These are phyloP conservation scores for Aspergillus sp. DNA, from an alignment of 2,329 filamentous ascomycete genomes.

Conservation along the genomic window DNA sequence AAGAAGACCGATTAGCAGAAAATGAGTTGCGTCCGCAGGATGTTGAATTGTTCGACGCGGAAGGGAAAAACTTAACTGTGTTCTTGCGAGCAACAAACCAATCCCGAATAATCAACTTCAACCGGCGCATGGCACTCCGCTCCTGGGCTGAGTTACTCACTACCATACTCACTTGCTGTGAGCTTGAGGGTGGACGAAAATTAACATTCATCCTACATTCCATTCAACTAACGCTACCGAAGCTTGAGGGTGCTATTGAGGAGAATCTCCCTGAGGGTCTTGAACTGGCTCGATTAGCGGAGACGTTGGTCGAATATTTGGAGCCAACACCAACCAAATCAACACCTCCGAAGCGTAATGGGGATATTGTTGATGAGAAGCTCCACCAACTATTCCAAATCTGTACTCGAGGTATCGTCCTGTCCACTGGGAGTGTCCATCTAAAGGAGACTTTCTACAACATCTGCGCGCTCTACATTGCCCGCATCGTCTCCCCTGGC, in stretches of 20 bases:
- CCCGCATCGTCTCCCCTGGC: conserved; percentile 57
- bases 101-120: conserved; percentile 35
- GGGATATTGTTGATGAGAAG: conserved; percentile 81
- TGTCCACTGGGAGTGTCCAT: conserved; percentile 67
- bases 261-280: conserved; percentile 69
- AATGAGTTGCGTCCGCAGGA: conserved; percentile 48
- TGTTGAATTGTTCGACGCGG: conserved; percentile 41
- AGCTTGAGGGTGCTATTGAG: conserved; percentile 73
- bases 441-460: conserved; percentile 86
- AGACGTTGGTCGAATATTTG: conserved; percentile 55
- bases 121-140: conserved; percentile 67
- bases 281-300: conserved; percentile 76
- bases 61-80: conserved; percentile 38
- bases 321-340: conserved; percentile 36
- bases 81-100: conserved; percentile 45
- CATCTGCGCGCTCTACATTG: conserved; percentile 84
- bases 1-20: conserved; percentile 34
- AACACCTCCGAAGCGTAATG: conserved; percentile 47
- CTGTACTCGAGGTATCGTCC: conserved; percentile 75
- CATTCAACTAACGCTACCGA: conserved; percentile 83
- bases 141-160: conserved; percentile 84
- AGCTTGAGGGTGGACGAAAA: conserved; percentile 71
- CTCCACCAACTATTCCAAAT: conserved; percentile 89
- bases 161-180: conserved; percentile 78
- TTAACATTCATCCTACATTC: conserved; percentile 81